Percentiles rank a stretch among this genome's conserved stretches.
Conservation (phyloP, 2,329 filamentous ascomycete species). For the Catunica adiposa region DNA sequence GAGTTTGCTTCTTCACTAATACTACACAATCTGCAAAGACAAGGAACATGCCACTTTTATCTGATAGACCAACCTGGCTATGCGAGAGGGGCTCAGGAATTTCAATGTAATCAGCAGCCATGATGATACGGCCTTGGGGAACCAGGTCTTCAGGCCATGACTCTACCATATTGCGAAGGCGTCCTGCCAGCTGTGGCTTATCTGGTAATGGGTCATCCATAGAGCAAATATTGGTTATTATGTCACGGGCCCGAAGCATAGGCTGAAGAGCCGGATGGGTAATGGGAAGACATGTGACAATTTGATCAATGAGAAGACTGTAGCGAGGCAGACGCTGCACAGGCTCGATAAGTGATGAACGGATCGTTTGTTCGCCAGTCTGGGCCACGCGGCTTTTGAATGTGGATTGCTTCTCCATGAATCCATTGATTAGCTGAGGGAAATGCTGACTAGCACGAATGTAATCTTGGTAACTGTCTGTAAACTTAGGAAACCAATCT, state of each 20-base stretch:
- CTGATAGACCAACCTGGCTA: conserved; percentile 14
- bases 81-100: conserved; percentile 50
- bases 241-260: conserved; percentile 77
- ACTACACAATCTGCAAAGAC: conserved; percentile 73
- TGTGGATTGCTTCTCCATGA: conserved; percentile 65
- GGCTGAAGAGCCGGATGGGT: conserved; percentile 69
- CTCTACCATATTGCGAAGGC: conserved; percentile 60
- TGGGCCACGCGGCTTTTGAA: conserved; percentile 67
- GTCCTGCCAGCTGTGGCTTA: conserved; percentile 56
- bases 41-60: conserved; percentile 50
- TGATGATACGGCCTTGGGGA: conserved; percentile 62
- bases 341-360: conserved; percentile 86
- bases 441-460: conserved; percentile 82
- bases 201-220: conserved; percentile 58
- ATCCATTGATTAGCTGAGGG: conserved; percentile 60
- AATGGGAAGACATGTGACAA: conserved; percentile 69
- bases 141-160: conserved; percentile 59
- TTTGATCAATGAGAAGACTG: conserved; percentile 90
- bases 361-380: conserved; percentile 76
- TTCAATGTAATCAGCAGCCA: conserved; percentile 65
- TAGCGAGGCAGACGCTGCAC: conserved; percentile 90
- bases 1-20: conserved; percentile 53
- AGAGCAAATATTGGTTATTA: conserved; percentile 91
- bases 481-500: conserved; percentile 87
- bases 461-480: conserved; percentile 81